These are phyloP conservation scores for Colletotrichum orchidophilum DNA, from an alignment of 2,329 filamentous ascomycete species.

Conservation along the genomic window DNA sequence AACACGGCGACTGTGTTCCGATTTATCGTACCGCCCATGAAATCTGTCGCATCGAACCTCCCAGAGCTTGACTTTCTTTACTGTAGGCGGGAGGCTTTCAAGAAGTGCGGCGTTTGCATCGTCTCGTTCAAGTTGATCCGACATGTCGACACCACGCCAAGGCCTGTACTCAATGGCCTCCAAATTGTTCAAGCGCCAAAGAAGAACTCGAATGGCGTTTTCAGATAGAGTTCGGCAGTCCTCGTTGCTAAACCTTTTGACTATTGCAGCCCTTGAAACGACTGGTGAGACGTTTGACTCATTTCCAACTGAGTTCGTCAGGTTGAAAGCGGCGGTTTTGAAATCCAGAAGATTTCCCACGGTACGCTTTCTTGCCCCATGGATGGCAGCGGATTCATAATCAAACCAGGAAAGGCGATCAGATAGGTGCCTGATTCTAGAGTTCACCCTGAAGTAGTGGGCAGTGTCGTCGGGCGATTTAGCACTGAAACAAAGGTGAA, in stretches of 20 bases:
- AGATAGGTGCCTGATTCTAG: too few species aligned
- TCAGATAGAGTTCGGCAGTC: not conserved
- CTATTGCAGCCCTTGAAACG: not conserved
- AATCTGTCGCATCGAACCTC: not conserved
- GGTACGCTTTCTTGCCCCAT: not conserved
- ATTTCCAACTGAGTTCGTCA: too few species aligned
- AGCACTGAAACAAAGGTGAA: not conserved
- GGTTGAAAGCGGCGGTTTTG: not conserved
- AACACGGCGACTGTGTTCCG: not conserved
- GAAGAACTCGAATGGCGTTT: not conserved
- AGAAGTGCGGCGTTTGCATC: not conserved
- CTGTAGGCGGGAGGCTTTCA: not conserved
- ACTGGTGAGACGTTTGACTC: too few species aligned
- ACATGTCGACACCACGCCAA: not conserved
- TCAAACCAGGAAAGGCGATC: too few species aligned
- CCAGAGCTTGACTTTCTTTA: not conserved
- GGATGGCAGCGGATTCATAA: not conserved
- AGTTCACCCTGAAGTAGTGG: not conserved
- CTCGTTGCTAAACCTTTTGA: not conserved
- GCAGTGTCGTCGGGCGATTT: not conserved
- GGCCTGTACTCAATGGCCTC: not conserved
- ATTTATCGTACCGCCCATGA: too few species aligned
- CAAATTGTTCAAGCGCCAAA: not conserved
- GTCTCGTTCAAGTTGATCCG: not conserved
- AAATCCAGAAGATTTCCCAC: not conserved